A percentile compares a stretch with the other conserved stretches of the same genome.
Conservation (phyloP, 2,329 filamentous ascomycete genomes). For the Xylaria digitata region DNA sequence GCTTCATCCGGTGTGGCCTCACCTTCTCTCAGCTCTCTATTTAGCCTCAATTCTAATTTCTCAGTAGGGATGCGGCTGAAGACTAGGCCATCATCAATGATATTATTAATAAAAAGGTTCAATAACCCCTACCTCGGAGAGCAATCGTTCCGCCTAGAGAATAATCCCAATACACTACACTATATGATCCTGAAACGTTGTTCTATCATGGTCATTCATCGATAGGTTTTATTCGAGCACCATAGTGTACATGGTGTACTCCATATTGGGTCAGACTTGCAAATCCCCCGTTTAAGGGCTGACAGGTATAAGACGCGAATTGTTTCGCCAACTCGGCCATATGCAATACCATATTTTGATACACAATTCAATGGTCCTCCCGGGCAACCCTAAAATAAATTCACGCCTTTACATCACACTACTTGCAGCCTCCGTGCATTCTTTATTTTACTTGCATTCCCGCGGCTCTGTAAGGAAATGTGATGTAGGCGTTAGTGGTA, state of each 20-base stretch:
- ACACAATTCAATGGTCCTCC: no score
- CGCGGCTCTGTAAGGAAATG: no score
- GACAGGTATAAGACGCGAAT: not conserved
- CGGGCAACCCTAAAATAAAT: no score
- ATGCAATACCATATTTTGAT: not conserved
- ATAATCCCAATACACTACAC: not conserved
- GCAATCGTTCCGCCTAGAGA: not conserved
- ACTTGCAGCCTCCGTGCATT: no score
- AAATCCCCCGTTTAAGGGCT: not conserved
- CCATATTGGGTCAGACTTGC: not conserved
- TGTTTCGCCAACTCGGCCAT: not conserved
- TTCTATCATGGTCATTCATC: not conserved
- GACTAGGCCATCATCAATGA: not conserved
- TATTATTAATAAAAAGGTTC: not conserved
- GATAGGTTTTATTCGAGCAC: constrained; percentile 3
- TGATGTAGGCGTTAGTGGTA: no score
- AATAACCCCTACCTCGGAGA: not conserved
- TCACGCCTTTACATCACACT: no score
- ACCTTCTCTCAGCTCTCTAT: constrained; percentile 6
- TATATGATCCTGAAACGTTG: no score
- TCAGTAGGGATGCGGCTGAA: constrained; percentile 24
- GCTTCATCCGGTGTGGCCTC: not conserved
- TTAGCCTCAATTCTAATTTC: constrained; percentile 23
- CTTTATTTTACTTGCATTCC: no score
- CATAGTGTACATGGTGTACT: not conserved